These are phyloP conservation scores for Megacollybia platyphylla DNA, from an alignment of 1,284 basidiomycete species.

Conservation along the genomic window DNA sequence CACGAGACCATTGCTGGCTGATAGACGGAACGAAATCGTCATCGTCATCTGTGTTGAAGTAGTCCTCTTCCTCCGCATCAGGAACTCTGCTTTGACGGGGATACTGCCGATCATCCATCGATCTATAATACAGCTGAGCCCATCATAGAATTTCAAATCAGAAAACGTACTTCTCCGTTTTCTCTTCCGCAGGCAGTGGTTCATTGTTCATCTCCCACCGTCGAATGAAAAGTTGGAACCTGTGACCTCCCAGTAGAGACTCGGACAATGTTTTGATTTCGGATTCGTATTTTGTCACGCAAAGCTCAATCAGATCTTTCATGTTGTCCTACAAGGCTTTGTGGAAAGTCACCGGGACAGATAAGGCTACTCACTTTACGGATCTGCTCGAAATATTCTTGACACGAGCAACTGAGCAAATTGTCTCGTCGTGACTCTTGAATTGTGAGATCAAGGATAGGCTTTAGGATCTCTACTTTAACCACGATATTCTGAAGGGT, in stretches of 20 bases:
- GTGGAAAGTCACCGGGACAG: conserved; percentile 3
- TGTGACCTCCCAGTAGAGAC: conserved; percentile 46
- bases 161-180: conserved; percentile 29
- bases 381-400: conserved; percentile 91
- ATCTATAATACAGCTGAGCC: conserved; percentile 12
- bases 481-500: conserved; percentile 79
- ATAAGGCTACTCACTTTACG: conserved; percentile 46
- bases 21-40: conserved; percentile 33
- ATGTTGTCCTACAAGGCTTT: conserved; percentile 60
- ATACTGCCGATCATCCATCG: conserved; percentile 27
- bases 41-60: conserved; percentile 78
- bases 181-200: conserved; percentile 49
- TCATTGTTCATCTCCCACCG: conserved; percentile 91
- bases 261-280: conserved; percentile 56
- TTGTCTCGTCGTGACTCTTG: conserved; percentile 83
- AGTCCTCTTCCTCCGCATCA: conserved; percentile 76
- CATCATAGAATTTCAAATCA: conserved; percentile 3
- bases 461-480: conserved; percentile 76
- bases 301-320: conserved; percentile 73
- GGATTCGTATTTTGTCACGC: conserved; percentile 70
- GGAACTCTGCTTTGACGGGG: conserved; percentile 36
- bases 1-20: conserved; percentile 23
- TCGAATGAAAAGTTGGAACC: conserved; percentile 63
- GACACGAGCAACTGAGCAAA: conserved; percentile 85
- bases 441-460: conserved; percentile 73